phyloP scores from a whole-genome alignment of 768 basidiomycete species.

The Hypsizygus marmoreus region DNA sequence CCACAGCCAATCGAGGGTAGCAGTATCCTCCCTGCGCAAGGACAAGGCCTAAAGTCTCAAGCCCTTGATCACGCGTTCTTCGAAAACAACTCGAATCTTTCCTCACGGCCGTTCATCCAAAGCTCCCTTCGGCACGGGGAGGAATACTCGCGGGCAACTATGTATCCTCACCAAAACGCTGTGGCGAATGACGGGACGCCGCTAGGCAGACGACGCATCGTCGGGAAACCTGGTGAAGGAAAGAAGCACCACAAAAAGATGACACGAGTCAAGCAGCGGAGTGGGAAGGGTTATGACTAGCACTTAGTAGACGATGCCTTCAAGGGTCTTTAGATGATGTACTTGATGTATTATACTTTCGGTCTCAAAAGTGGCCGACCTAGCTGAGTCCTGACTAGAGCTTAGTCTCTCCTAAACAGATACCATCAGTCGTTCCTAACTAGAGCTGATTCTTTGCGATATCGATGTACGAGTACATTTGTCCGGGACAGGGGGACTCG shows the following conservation, averaged over 20 bases:
- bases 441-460: no score
- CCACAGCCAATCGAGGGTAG: slow-evolving; percentile 23
- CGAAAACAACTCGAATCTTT: slow-evolving; percentile 48
- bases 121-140: slow-evolving; percentile 57
- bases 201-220: slow-evolving; percentile 43
- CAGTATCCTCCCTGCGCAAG: slow-evolving; percentile 28
- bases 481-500: no score
- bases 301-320: no score
- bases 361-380: no score
- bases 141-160: slow-evolving; percentile 59
- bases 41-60: slow-evolving; percentile 56
- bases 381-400: no score
- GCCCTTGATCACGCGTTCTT: slow-evolving; percentile 87
- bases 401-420: no score
- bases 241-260: slow-evolving; percentile 89
- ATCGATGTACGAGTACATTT: no score
- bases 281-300: slow-evolving; percentile 92
- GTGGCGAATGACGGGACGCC: slow-evolving; percentile 80
- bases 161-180: slow-evolving; percentile 84
- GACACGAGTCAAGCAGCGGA: slow-evolving; percentile 84
- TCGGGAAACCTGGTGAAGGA: slow-evolving; percentile 48
- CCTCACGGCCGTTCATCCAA: slow-evolving; percentile 65
- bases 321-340: no score
- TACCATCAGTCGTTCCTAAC: no score
- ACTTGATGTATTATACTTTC: no score